Evolutionary conservation across 2,329 filamentous ascomycete genomes (phyloP).

Genomic region (Teratosphaeria gauchensis): DNA sequence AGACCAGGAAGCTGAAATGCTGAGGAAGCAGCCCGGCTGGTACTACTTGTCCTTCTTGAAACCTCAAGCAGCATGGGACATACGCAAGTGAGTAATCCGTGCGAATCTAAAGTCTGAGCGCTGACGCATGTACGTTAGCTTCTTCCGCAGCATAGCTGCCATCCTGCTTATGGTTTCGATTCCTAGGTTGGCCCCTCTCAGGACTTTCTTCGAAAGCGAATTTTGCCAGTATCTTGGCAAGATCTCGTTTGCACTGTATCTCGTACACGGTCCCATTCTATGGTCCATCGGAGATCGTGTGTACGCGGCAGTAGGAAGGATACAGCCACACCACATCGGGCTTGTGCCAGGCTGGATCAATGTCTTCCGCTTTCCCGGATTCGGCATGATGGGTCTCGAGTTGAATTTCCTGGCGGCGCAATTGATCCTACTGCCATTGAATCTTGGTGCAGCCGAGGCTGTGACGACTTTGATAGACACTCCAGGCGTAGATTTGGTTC

Average conservation of each 20-base stretch:
- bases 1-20: constrained; percentile 2
- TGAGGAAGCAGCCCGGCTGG: constrained; percentile 52
- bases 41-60: constrained; percentile 48
- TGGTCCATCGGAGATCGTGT: constrained; percentile 52
- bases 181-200: constrained; percentile 47
- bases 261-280: constrained; percentile 55
- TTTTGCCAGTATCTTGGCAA: constrained; percentile 54
- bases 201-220: constrained; percentile 47
- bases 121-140: constrained; percentile 14
- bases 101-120: neutral
- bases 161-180: constrained; percentile 46
- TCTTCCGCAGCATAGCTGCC: constrained; percentile 36
- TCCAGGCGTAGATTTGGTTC: constrained; percentile 39
- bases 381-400: constrained; percentile 52
- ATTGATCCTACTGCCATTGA: constrained; percentile 50
- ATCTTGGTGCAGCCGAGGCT: constrained; percentile 48
- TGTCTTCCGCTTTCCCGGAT: constrained; percentile 43
- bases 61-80: constrained; percentile 23
- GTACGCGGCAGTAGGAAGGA: constrained; percentile 52
- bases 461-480: constrained; percentile 49
- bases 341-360: constrained; percentile 49
- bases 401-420: constrained; percentile 51
- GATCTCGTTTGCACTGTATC: constrained; percentile 53
- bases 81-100: neutral
- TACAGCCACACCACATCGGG: constrained; percentile 38